These are phyloP conservation scores for Vachellia pachyceras DNA, from an alignment of 306 rosid species.

Conservation along the genomic window DNA sequence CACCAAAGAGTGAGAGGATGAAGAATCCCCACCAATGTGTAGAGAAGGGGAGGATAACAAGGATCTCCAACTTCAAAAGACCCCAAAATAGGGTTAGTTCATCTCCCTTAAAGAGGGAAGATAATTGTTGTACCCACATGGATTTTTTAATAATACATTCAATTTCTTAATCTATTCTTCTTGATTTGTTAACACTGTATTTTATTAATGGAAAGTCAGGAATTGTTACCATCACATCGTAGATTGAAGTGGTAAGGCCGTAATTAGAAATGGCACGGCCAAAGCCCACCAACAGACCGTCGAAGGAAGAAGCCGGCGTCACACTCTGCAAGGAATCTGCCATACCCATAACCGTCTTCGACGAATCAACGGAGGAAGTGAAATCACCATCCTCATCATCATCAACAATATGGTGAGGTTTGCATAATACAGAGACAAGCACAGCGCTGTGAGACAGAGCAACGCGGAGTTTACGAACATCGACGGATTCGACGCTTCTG, in stretches of 20 bases:
- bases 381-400: not conserved
- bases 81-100: too few relatives aligned
- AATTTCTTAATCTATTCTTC: too few relatives aligned
- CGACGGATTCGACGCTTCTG: conserved; percentile 46
- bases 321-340: conserved; percentile 49
- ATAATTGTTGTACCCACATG: too few relatives aligned
- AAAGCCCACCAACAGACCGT: conserved; percentile 73
- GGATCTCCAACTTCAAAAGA: too few relatives aligned
- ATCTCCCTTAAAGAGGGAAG: too few relatives aligned
- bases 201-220: not conserved
- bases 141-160: too few relatives aligned
- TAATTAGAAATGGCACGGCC: conserved; percentile 84
- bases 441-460: conserved; percentile 79
- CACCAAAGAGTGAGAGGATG: too few relatives aligned
- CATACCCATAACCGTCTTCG: conserved; percentile 32
- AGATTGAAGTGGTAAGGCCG: conserved; percentile 80
- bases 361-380: not conserved
- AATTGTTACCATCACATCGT: conserved; percentile 76
- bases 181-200: too few relatives aligned
- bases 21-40: too few relatives aligned
- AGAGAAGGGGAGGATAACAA: too few relatives aligned
- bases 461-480: conserved; percentile 60
- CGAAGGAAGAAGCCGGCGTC: conserved; percentile 58
- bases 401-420: conserved; percentile 36
- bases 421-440: conserved; percentile 77